Evolutionary conservation across 352 stramenopile genomes (phyloP), one percentile per base, ranked within the genome.

Genomic region (Pythium insidiosum): DNA sequence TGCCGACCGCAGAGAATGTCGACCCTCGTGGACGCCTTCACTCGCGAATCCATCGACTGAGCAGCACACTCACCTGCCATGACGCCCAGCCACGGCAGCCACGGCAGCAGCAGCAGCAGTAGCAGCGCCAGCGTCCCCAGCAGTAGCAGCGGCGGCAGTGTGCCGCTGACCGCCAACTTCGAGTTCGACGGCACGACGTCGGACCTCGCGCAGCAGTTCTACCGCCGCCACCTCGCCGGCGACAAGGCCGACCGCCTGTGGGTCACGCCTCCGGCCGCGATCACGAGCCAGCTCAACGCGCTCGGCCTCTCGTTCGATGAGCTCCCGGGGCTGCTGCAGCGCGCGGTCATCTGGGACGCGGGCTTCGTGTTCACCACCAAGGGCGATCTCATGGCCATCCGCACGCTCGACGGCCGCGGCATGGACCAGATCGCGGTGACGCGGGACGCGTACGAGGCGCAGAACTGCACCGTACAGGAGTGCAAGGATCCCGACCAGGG

Each of bases 161-260:
- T n/a, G 18, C 23, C 39, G 9, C 40, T 48, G 28, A 28, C 45
- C 22, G 25, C 50, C 11, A 33, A 23, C 12, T 50, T 61, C 31
- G 31, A 47, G 29, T 66, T 52, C 25, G 51, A 56, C 23, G 47
- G 47, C 38, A 41, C 30, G 18, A 56, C 34, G 1, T 62, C 57
- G 2, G 57, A 66, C 19, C 38, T 66, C 38, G 52, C 57, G 6
- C 57, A 61, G 38, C 57, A 62, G 48, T 55, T 53, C 22, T 66
- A 66, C 44, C 47, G 29, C 4, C 57, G 52, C 18, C 31, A 44
- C 19, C 19, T 28, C 1, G 35, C 15, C 12, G 24, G 26, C 41
- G 56, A 51, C 34, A 33, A 35, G 23, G 10, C n/a, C 13, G 15
- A 18, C 21, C 20, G n/a, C 26, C 10, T 13, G 22, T 23, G 15